Conservation (phyloP, 306 rosid genomes). For the Lathyrus aphaca region DNA sequence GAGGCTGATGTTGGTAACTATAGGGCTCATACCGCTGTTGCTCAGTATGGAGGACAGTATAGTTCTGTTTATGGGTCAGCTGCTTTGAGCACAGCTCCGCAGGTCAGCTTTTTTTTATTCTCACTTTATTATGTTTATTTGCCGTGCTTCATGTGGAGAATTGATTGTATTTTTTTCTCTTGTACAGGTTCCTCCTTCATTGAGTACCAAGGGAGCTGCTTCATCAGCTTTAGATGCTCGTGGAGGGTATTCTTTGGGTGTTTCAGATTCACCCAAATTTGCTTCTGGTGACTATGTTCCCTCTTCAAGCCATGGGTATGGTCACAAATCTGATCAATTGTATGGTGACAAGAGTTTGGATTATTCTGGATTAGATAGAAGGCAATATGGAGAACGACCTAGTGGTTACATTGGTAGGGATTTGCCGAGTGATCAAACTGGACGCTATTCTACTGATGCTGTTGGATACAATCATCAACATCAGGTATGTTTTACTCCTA, state of each 20-base stretch:
- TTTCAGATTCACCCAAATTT: conserved; percentile 83
- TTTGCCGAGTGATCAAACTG: conserved; percentile 67
- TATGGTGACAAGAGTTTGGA: conserved; percentile 85
- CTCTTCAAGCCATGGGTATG: conserved; percentile 78
- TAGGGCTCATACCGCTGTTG: conserved; percentile 66
- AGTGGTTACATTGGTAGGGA: conserved; percentile 81
- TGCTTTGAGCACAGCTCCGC: conserved; percentile 69
- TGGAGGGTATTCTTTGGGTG: conserved; percentile 68
- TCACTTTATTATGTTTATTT: not conserved
- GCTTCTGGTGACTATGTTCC: conserved; percentile 75
- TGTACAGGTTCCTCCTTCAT: conserved; percentile 65
- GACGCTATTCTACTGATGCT: conserved; percentile 77
- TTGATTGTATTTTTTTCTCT: not conserved
- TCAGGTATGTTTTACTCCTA: conserved; percentile 59
- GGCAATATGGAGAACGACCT: conserved; percentile 84
- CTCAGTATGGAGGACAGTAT: conserved; percentile 93
- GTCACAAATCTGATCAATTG: conserved; percentile 75
- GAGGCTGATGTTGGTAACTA: conserved; percentile 75
- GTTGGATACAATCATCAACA: conserved; percentile 75
- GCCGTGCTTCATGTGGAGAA: not conserved
- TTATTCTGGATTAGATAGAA: conserved; percentile 78
- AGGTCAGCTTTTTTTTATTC: conserved; percentile 51
- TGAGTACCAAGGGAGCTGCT: conserved; percentile 69
- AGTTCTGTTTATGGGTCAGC: conserved; percentile 84
- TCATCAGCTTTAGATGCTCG: conserved; percentile 78